Base-by-base conservation (phyloP, 306 rosid species). In the Dalbergia oliveri region DNA sequence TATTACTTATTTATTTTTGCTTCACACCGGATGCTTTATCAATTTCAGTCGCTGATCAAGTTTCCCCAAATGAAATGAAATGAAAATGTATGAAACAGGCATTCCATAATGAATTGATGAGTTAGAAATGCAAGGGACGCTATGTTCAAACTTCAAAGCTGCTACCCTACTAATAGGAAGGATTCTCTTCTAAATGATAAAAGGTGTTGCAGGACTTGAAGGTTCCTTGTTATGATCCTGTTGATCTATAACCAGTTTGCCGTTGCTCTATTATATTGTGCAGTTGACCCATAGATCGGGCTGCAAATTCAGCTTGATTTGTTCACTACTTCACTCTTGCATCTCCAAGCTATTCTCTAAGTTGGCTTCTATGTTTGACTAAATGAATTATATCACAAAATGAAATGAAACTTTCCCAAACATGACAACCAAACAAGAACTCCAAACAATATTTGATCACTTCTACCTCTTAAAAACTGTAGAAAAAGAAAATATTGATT, bases 291-390 rank as follows among this genome's bases (percentile, higher is more conserved):
- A 26, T 53, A 53, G 59, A 53, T 53, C 5, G 16, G 43, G 7
- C 44, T 31, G 44, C 67, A 33, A 33, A 57, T 45, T 8, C 21
- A 6, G 41, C 37, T 57, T 73, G 66, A 58, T 12, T 41, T 14
- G 54, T 73, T 57, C n/a, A n/a, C n/a, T n/a, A n/a, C n/a, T n/a
- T n/a, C n/a, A 41, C 19, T 19, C 26, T 14, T 58, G 78, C 67
- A 8, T 73, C 68, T 65, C 50, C 60, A 26, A 68, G 26, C 73
- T 19, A 44, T 19, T 67, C 16, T 1, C 12, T 62, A 9, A 18
- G 12, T 50, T 63, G 66, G 18, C 66, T 79, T 71, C 57, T 71
- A 15, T 50, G 78, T 41, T 51, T 70, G 71, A 59, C 51, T 50
- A 0, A 37, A 13, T 63, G 72, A 76, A 67, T 66, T 81, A 63